Evolutionary conservation across 441 rosid genomes (phyloP), one percentile per base, ranked within the genome.

Genomic region (Manihot esculenta): DNA sequence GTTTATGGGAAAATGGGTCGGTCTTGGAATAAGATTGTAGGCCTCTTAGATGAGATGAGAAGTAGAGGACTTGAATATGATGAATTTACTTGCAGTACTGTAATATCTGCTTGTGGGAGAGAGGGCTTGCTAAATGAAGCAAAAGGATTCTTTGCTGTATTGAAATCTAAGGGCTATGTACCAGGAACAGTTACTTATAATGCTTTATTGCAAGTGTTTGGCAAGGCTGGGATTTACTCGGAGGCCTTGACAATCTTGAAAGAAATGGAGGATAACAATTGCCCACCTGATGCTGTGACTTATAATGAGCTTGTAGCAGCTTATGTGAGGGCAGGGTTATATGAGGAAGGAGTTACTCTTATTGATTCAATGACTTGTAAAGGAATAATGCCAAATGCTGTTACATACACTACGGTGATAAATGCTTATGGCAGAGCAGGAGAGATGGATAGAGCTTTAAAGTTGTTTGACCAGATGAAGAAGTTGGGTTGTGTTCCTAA

Each of bases 41-140:
- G 53, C 2, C 84, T 93, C 53, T 66, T 93, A 77, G 89, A 87
- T 58, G 97, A 89, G 74, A 89, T 93, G 82, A 85, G 78, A 80
- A 78, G 74, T 77, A 78, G 73, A 74, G 86, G 93, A 26, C 81
- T 91, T 57, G 69, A 74, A n/a, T 88, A 82, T 61, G 96, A 91
- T 76, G 97, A 93, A 59, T 93, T 93, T 63, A 91, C 98, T 72
- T 91, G 89, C 56, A 93, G 98, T 48, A 91, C 97, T 21, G 98
- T 93, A 70, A 70, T 93, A 60, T 80, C 98, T 47, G 97, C 98
- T 60, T 93, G 90, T 79, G 94, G 93, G 51, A 87, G 96, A 76
- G 97, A 91, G 68, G 97, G 97, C 20, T 72, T 89, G 76, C 64
- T 93, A 62, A 78, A 78, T 64, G 91, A 93, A 77, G 98, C 98